Conservation (phyloP, 1,284 basidiomycete species). For the Cryptococcus floricola region DNA sequence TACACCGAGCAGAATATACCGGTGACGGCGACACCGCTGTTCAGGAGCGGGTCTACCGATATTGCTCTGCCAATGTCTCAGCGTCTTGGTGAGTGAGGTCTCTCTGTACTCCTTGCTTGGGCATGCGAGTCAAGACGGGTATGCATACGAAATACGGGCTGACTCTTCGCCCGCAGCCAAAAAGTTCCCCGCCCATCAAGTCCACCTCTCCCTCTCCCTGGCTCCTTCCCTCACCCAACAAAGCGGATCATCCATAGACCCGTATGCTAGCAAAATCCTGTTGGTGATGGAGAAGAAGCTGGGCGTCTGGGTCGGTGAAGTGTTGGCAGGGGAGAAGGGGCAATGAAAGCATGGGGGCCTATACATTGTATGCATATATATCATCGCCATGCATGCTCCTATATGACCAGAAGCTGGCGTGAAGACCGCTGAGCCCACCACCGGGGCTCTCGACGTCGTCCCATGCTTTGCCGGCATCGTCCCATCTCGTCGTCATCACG, state of each 20-base stretch:
- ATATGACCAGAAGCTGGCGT: not conserved
- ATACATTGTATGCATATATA: not conserved
- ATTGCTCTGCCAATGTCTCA: conserved; percentile 68
- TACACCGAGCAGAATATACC: conserved; percentile 49
- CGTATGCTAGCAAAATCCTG: conserved; percentile 35
- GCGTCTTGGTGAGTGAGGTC: conserved; percentile 62
- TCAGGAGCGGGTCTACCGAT: conserved; percentile 62
- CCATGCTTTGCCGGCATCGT: too few species aligned
- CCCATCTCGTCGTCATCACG: too few species aligned
- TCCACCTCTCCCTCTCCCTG: conserved; percentile 44
- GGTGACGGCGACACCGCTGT: conserved; percentile 62
- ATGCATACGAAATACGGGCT: not conserved
- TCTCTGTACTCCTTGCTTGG: not conserved
- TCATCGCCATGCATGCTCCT: not conserved
- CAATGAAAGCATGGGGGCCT: not conserved
- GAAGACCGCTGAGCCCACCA: too few species aligned
- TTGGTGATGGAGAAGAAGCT: conserved; percentile 46
- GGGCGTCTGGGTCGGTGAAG: conserved; percentile 31
- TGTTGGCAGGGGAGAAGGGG: conserved; percentile 14
- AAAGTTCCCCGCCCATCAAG: conserved; percentile 39
- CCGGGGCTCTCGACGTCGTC: too few species aligned
- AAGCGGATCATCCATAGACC: conserved; percentile 34
- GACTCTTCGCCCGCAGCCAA: conserved; percentile 22
- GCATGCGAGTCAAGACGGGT: not conserved
- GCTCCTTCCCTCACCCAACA: conserved; percentile 29